Evolutionary conservation across 805 yeast species (phyloP), one percentile per base, ranked within the genome.

Genomic region (Candida insectorum): DNA sequence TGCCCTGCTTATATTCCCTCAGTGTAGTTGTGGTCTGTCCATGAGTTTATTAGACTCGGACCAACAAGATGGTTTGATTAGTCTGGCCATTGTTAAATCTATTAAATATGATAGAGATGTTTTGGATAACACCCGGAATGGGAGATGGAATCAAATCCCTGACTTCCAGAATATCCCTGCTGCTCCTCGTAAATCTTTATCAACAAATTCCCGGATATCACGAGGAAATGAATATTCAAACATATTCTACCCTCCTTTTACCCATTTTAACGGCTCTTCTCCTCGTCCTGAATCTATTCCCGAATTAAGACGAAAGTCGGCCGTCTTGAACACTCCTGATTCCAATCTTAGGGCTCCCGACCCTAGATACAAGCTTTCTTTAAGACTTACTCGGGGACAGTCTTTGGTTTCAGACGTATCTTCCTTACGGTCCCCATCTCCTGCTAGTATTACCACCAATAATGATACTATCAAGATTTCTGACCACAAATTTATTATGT

Each of bases 341-440:
- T n/a, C n/a, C n/a, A n/a, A n/a, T n/a, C n/a, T n/a, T n/a, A n/a
- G n/a, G n/a, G n/a, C n/a, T n/a, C n/a, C n/a, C n/a, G n/a, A n/a
- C n/a, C n/a, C n/a, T n/a, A n/a, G n/a, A 7, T 12, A 18, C 19
- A 19, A 30, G 5, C n/a, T 24, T 5, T 16, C 24, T 6, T 21
- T 11, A 17, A 26, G 27, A 15, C 26, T 15, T 9, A 12, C 27
- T 4, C 16, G 36, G 15, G 24, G 27, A 6, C 18, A 22, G 6
- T 26, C 31, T 2, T 18, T 22, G 8, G 4, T 26, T 13, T 29
- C 31, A 11, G 19, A 18, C 9, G 28, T 11, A 14, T 13, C 28
- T 24, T 28, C 36, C 4, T 21, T 41, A 7, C 37, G 49, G 15
- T 49, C 57, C 6, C 58, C 59, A 6, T 32, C 39, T 23, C 45